phyloP scores from a whole-genome alignment of 768 basidiomycete species.

The Tricholoma bakamatsutake region DNA sequence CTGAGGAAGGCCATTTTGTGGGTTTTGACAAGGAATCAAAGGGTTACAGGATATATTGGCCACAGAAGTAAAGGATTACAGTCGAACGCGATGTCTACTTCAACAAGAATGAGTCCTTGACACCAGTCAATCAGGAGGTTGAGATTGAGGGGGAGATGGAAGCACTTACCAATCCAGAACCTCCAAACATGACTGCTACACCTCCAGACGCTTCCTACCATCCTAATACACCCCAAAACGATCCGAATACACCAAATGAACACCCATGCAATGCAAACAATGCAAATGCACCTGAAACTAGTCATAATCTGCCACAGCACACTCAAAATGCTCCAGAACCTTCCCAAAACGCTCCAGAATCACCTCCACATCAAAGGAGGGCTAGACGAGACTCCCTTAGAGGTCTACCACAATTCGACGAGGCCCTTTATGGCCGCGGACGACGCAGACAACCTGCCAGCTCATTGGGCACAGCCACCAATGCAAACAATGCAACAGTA shows the following conservation, averaged over 20 bases:
- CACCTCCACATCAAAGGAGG: neutral
- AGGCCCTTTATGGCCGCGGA: neutral
- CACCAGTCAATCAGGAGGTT: neutral
- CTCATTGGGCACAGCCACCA: neutral
- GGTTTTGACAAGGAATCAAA: no score
- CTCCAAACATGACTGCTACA: neutral
- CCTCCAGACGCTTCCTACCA: neutral
- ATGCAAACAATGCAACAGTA: neutral
- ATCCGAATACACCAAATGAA: neutral
- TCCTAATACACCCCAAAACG: neutral
- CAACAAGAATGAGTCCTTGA: constrained; percentile 10
- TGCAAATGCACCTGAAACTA: neutral
- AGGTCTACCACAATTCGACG: neutral
- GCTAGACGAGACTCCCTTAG: neutral
- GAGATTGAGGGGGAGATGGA: neutral
- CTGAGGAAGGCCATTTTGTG: neutral
- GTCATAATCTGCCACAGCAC: no score
- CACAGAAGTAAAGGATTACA: neutral
- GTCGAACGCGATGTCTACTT: constrained; percentile 2
- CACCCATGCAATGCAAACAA: neutral
- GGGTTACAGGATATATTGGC: neutral
- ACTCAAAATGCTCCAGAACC: neutral
- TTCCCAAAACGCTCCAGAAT: neutral
- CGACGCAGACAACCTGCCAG: neutral
- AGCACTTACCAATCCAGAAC: neutral